Percentiles rank a stretch among this genome's conserved stretches.
Evolutionary conservation across 2,329 filamentous ascomycete genomes (phyloP).

Genomic region (Pseudocercospora crystallina): DNA sequence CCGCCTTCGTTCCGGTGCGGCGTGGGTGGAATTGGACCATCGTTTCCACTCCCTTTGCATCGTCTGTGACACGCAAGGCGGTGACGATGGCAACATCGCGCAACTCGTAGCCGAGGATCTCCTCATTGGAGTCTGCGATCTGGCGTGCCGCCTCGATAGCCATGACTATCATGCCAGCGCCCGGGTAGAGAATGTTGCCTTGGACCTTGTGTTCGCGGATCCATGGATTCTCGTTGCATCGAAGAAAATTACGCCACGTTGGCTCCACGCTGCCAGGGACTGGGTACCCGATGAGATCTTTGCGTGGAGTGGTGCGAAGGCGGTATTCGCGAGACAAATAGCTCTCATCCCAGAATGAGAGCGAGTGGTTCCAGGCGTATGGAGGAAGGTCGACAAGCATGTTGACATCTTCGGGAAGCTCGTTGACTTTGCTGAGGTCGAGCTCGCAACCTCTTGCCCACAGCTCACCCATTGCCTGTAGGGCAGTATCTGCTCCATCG

Average conservation of each 20-base stretch:
- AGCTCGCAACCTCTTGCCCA: slow-evolving; percentile 2
- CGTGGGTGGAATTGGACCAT: slow-evolving; percentile 8
- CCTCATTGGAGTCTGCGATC: slow-evolving; percentile 1
- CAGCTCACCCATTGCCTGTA: slow-evolving; percentile 7
- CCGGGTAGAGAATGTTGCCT: slow-evolving; percentile 11
- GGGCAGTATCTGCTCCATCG: background rate
- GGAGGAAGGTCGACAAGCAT: slow-evolving; percentile 16
- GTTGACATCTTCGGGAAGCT: background rate
- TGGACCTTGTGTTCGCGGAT: slow-evolving; percentile 16
- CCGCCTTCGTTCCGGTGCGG: slow-evolving; percentile 1
- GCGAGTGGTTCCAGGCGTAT: slow-evolving; percentile 16
- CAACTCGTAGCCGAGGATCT: slow-evolving; percentile 11
- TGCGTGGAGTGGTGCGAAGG: slow-evolving; percentile 4
- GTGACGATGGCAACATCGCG: slow-evolving; percentile 13
- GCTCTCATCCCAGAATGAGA: slow-evolving; percentile 15
- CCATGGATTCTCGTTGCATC: slow-evolving; percentile 14
- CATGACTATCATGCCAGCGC: slow-evolving; percentile 13
- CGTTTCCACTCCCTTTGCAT: slow-evolving; percentile 8
- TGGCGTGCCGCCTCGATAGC: slow-evolving; percentile 16
- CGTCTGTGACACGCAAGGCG: slow-evolving; percentile 8
- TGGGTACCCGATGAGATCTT: slow-evolving; percentile 15
- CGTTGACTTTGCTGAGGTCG: slow-evolving; percentile 5
- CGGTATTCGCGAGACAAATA: slow-evolving; percentile 10
- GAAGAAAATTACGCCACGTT: slow-evolving; percentile 17
- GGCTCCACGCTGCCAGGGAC: slow-evolving; percentile 10